Evolutionary conservation across 495 filamentous ascomycete genomes (phyloP), one percentile per base, ranked within the genome.

Genomic region (Penicillium longicatenatum): DNA sequence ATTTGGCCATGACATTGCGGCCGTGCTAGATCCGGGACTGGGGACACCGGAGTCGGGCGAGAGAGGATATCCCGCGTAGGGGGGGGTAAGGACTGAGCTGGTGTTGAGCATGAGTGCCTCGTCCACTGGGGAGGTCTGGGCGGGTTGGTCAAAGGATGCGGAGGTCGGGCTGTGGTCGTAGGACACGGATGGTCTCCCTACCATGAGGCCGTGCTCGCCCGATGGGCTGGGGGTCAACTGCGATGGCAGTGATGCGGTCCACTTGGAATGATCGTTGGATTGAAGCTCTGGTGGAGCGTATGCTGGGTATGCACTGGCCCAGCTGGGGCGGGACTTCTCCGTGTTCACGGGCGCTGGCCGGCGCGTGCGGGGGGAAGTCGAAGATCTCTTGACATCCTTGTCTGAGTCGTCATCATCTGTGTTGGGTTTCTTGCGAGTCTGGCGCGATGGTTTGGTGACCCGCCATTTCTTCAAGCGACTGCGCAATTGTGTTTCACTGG

Each of bases 401-500:
- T 70, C 66, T 19, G 65, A 66, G 22, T 70, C 60, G n/a, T 26
- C 45, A 33, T 70, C 70, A 8, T 61, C 56, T 10, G 58, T 52
- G 10, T 50, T 59, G 22, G 71, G 66, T 44, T 79, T 77, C 68
- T 79, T 79, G 42, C 75, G 70, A 22, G 70, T 74, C 44, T 78
- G 76, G 26, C 76, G 76, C 12, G 76, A 79, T 31, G 76, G 76
- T 52, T 79, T 79, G 58, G 76, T 79, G 29, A 79, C 76, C 19
- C 76, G 68, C 76, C 76, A 79, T 64, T 79, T 79, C 71, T 79
- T 79, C 49, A 79, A 54, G 45, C 76, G 70, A 50, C 76, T 79
- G 31, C 76, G 74, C 52, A 79, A 45, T 63, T 79, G 76, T 17
- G 76, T 79, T 67, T 79, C 76, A 66, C 76, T 79, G 46, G 26